phyloP scores from a whole-genome alignment of 1,139 yeast species.

The Pichiaceae sp. region DNA sequence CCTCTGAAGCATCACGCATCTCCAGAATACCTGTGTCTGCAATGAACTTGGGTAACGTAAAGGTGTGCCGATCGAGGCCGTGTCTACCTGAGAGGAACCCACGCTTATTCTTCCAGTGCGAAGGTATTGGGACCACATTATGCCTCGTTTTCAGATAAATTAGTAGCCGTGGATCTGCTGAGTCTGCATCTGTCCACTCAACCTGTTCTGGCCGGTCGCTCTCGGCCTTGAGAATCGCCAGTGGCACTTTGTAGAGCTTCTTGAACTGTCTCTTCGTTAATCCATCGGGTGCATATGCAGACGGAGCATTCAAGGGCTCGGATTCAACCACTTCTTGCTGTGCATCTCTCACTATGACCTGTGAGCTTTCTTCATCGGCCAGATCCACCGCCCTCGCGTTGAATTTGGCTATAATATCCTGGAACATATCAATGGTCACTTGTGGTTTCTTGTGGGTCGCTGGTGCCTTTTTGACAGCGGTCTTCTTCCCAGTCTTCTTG shows the following conservation, averaged over 20 bases:
- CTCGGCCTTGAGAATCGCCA: constrained; percentile 59
- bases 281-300: constrained; percentile 4
- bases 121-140: constrained; percentile 71
- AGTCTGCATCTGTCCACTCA: constrained; percentile 84
- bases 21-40: constrained; percentile 80
- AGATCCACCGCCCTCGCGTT: constrained; percentile 9
- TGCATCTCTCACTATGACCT: constrained; percentile 3
- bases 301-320: constrained; percentile 7
- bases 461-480: no score
- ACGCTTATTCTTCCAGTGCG: constrained; percentile 75
- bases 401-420: constrained; percentile 2
- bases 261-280: constrained; percentile 35
- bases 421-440: not conserved
- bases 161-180: constrained; percentile 65
- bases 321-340: constrained; percentile 13
- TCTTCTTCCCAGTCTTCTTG: not conserved
- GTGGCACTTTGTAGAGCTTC: constrained; percentile 47
- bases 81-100: constrained; percentile 70
- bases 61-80: constrained; percentile 66
- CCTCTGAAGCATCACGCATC: constrained; percentile 62
- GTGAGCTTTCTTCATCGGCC: constrained; percentile 7
- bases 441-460: not conserved
- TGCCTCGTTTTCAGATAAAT: constrained; percentile 57
- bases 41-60: constrained; percentile 71
- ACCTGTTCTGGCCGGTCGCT: constrained; percentile 62